Evolutionary conservation across 2,329 filamentous ascomycete species (phyloP).

Genomic region (Fusarium falciforme): DNA sequence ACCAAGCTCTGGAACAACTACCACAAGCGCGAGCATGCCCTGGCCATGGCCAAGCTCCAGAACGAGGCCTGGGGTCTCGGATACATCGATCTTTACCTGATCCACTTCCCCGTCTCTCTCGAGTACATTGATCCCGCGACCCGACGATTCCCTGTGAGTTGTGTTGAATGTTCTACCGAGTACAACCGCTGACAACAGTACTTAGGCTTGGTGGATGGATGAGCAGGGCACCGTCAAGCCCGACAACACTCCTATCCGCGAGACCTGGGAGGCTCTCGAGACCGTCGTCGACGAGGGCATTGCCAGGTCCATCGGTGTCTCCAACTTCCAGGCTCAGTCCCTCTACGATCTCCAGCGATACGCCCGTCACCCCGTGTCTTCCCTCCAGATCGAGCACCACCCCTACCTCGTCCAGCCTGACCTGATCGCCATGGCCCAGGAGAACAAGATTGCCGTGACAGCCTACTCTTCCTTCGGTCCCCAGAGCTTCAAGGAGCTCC

Average conservation of each 20-base stretch:
- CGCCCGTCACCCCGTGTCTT: slow-evolving; percentile 62
- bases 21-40: slow-evolving; percentile 80
- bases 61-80: slow-evolving; percentile 83
- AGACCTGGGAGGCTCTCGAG: slow-evolving; percentile 86
- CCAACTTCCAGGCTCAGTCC: slow-evolving; percentile 76
- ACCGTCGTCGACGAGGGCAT: slow-evolving; percentile 73
- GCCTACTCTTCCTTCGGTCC: slow-evolving; percentile 76
- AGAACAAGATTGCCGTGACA: slow-evolving; percentile 68
- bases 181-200: neutral
- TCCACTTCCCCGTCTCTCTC: slow-evolving; percentile 71
- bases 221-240: slow-evolving; percentile 61
- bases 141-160: slow-evolving; percentile 51
- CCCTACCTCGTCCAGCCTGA: slow-evolving; percentile 72
- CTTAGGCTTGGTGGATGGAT: slow-evolving; percentile 53
- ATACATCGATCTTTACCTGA: slow-evolving; percentile 87
- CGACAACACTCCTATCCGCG: slow-evolving; percentile 74
- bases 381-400: slow-evolving; percentile 77
- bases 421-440: slow-evolving; percentile 67
- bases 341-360: slow-evolving; percentile 72
- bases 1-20: slow-evolving; percentile 93
- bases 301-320: slow-evolving; percentile 78
- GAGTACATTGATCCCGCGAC: slow-evolving; percentile 57
- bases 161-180: neutral
- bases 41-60: slow-evolving; percentile 78
- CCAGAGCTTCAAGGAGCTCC: slow-evolving; percentile 53